Conservation (phyloP, 805 yeast species). For the Starmerella bombi region DNA sequence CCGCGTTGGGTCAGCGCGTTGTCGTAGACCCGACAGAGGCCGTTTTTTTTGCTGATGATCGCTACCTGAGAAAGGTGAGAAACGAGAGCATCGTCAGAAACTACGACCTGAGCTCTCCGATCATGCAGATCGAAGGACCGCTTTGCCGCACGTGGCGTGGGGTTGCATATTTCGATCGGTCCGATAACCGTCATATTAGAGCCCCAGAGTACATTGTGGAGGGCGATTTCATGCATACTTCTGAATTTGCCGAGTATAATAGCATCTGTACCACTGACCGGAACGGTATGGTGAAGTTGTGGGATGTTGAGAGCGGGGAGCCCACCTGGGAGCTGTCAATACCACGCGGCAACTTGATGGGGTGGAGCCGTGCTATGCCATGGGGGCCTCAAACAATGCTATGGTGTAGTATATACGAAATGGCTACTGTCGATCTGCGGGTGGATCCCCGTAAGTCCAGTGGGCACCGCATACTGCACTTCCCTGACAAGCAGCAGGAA, state of each 20-base stretch:
- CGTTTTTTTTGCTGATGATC: conserved; percentile 15
- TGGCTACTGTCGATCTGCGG: conserved; percentile 12
- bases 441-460: background rate
- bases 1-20: conserved; percentile 10
- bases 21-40: background rate
- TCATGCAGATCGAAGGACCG: conserved; percentile 13
- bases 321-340: conserved; percentile 1
- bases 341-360: conserved; percentile 13
- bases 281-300: conserved; percentile 3
- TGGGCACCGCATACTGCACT: conserved; percentile 3
- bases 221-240: conserved; percentile 16
- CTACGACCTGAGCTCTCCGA: conserved; percentile 12
- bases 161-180: conserved; percentile 1
- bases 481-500: conserved; percentile 7
- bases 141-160: conserved; percentile 13
- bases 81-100: background rate
- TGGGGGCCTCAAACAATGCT: conserved; percentile 6
- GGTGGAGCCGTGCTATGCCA: conserved; percentile 15
- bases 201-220: conserved; percentile 3
- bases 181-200: background rate
- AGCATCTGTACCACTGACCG: background rate
- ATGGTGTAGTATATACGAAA: conserved; percentile 17
- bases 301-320: conserved; percentile 2
- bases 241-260: background rate
- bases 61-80: conserved; percentile 1